phyloP scores from a whole-genome alignment of 2,329 filamentous ascomycete species.

The Colletotrichum chlorophyti region DNA sequence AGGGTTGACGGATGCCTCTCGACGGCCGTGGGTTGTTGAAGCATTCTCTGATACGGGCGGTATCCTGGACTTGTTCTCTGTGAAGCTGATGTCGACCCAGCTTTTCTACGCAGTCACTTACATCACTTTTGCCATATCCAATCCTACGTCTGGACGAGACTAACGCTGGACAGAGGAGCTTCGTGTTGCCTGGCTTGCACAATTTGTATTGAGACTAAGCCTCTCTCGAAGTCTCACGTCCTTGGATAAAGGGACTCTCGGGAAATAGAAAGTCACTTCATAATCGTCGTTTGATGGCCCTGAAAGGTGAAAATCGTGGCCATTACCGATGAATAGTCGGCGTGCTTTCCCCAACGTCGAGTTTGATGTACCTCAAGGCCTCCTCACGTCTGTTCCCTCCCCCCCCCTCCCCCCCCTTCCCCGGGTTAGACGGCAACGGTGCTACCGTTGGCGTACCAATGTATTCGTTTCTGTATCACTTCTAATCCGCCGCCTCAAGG shows the following conservation, averaged over 20 bases:
- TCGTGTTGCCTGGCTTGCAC: slow-evolving; percentile 73
- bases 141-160: slow-evolving; percentile 31
- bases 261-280: slow-evolving; percentile 72
- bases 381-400: no score
- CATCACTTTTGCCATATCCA: no score
- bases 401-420: slow-evolving; percentile 78
- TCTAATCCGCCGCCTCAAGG: slow-evolving; percentile 70
- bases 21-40: slow-evolving; percentile 54
- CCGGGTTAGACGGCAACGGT: slow-evolving; percentile 74
- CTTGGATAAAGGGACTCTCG: slow-evolving; percentile 70
- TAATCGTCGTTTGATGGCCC: slow-evolving; percentile 70
- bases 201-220: slow-evolving; percentile 76
- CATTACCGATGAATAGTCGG: slow-evolving; percentile 73
- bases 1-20: neutral
- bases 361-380: slow-evolving; percentile 75
- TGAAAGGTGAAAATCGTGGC: slow-evolving; percentile 66
- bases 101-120: slow-evolving; percentile 47
- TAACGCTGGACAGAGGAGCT: slow-evolving; percentile 70
- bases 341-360: slow-evolving; percentile 69
- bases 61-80: slow-evolving; percentile 59
- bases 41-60: slow-evolving; percentile 66
- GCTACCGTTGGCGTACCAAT: slow-evolving; percentile 72
- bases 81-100: slow-evolving; percentile 78
- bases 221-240: slow-evolving; percentile 65
- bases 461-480: slow-evolving; percentile 70